These are phyloP conservation scores for Colletotrichum coccodes DNA, from an alignment of 2,329 filamentous ascomycete species.

Conservation along the genomic window DNA sequence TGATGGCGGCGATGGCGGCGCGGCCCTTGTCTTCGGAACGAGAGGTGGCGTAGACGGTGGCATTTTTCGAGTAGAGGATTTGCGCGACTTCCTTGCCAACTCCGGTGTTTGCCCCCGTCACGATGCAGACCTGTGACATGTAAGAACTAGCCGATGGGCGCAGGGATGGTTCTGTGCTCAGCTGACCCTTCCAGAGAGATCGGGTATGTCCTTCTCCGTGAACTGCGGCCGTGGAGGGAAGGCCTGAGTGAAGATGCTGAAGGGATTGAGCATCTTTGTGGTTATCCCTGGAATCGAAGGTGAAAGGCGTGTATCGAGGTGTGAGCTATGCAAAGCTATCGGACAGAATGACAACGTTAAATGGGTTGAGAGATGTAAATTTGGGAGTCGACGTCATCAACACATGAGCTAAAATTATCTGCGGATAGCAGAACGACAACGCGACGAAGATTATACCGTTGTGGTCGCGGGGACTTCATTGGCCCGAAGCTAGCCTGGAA, in stretches of 20 bases:
- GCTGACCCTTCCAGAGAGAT: slow-evolving; percentile 49
- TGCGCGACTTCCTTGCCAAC: slow-evolving; percentile 62
- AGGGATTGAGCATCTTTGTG: slow-evolving; percentile 26
- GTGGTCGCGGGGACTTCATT: slow-evolving; percentile 2
- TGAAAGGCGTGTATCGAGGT: neutral
- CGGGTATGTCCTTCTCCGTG: slow-evolving; percentile 52
- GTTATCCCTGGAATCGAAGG: neutral
- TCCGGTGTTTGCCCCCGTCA: slow-evolving; percentile 56
- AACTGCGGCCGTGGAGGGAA: slow-evolving; percentile 50
- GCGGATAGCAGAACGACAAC: neutral
- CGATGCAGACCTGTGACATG: slow-evolving; percentile 55
- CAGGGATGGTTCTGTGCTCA: too few relatives aligned
- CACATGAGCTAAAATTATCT: neutral
- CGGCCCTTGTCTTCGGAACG: slow-evolving; percentile 57
- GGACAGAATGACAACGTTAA: neutral
- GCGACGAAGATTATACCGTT: neutral
- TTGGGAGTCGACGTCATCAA: slow-evolving; percentile 6
- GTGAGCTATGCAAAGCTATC: neutral
- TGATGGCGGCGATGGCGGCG: slow-evolving; percentile 56
- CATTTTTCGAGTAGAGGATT: slow-evolving; percentile 64
- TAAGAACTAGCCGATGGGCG: slow-evolving; percentile 5
- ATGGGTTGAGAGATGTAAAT: neutral
- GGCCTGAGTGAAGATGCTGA: slow-evolving; percentile 35
- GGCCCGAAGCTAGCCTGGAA: slow-evolving; percentile 19
- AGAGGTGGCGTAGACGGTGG: slow-evolving; percentile 64